Evolutionary conservation across 2,329 filamentous ascomycete species (phyloP).

Genomic region (Xylaria polymorpha): DNA sequence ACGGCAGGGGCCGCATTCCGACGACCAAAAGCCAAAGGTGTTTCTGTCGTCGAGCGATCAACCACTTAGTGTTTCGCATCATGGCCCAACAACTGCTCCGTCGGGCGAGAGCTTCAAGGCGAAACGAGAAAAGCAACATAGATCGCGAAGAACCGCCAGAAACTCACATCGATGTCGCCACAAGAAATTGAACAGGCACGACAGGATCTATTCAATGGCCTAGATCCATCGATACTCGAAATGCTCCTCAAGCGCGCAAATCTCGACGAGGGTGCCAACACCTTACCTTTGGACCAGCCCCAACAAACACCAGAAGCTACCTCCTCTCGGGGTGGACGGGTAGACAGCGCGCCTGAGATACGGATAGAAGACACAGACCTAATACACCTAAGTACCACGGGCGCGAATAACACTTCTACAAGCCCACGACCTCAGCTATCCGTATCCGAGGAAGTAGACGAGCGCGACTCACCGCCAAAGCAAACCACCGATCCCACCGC

Average conservation of each 20-base stretch:
- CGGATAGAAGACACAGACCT: constrained; percentile 41
- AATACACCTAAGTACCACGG: background rate
- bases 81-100: constrained; percentile 38
- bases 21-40: constrained; percentile 44
- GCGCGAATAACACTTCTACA: background rate
- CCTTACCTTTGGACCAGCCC: constrained; percentile 57
- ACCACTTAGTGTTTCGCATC: constrained; percentile 39
- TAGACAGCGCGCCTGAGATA: constrained; percentile 40
- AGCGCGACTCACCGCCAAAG: constrained; percentile 5
- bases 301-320: constrained; percentile 32
- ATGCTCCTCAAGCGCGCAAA: constrained; percentile 80
- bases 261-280: constrained; percentile 70
- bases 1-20: constrained; percentile 53
- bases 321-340: constrained; percentile 12
- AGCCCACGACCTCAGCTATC: constrained; percentile 36
- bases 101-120: constrained; percentile 50
- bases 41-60: constrained; percentile 40
- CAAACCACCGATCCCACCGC: constrained; percentile 41
- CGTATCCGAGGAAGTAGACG: constrained; percentile 31
- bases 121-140: constrained; percentile 76
- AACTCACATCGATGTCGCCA: constrained; percentile 80
- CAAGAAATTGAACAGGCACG: constrained; percentile 85
- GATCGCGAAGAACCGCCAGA: constrained; percentile 85
- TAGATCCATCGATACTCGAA: constrained; percentile 81
- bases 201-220: constrained; percentile 79